Base-by-base conservation (phyloP, 192 early-diverging fungal genomes). In the Mortierella hygrophila region DNA sequence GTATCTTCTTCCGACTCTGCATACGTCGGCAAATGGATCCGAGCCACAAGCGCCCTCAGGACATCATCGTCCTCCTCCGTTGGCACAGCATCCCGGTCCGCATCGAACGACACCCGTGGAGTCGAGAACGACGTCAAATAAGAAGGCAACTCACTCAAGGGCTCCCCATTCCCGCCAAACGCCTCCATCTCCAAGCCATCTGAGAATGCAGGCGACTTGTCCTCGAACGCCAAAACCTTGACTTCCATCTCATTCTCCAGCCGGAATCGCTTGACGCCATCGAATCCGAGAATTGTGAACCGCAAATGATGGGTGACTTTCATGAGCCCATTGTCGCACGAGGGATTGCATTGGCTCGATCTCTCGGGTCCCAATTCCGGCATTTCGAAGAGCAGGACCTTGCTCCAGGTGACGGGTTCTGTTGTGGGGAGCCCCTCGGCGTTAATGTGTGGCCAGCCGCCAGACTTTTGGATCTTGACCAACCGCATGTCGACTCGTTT, bases 301-400 rank as follows among this genome's bases (percentile, higher is more conserved):
- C 83, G 41, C 5, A 85, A 16, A 23, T 77, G 29, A 72, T 85
- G 83, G 0, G 32, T 74, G 40, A 86, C 72, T 57, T 86, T 86
- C 70, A 85, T 80, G 18, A 86, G 44, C 1, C 71, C 79, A 77
- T 77, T 86, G 65, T 86, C 79, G 1, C 72, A 52, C 26, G 75
- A 86, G 0, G 84, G 79, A 26, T 86, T 86, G 68, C 84, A 86
- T 11, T 86, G 79, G 11, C 29, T 65, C 38, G 60, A 47, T 3
- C 77, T 68, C 49, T 77, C 84, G 9, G 40, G 8, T 6, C 84
- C 84, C 76, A 86, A 74, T 2, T 41, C 49, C 0, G 83, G 83
- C 83, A 85, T 85, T 29, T 85, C 83, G 29, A 85, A 85, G 23
- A 85, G 41, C 15, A 85, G 71, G 38, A 85, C 83, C 60, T 85